Base-by-base conservation (phyloP, 2,329 filamentous ascomycete species). In the Beauveria brongniartii region DNA sequence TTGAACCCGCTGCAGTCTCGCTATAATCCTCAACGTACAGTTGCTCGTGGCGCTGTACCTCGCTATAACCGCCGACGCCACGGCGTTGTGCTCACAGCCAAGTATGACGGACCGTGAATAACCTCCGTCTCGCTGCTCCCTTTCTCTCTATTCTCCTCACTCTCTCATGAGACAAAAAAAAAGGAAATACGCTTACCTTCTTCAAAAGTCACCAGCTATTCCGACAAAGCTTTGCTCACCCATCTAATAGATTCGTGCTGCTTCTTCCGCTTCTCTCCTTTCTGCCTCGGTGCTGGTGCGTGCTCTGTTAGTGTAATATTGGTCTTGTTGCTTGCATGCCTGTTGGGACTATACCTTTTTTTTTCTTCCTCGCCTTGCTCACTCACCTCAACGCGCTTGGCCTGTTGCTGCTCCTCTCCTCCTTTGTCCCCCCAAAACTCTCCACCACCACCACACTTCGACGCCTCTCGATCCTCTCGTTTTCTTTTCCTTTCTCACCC, bases 381-480 rank as follows among this genome's bases (percentile, higher is more conserved):
- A 24, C 41, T 18, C 53, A 34, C 41, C 41, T 37, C 37, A 59
- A 59, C 47, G 47, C 47, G 47, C 47, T n/a, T 30, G 34, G 22
- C 55, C 30, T 16, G 16, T n/a, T 34, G 34, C 30, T 16, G 37
- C 47, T 59, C 37, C 51, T 61, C 58, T 50, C 24, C 24, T 55
- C 51, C 58, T 60, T 60, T 60, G 58, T 60, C 58, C 58, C 24
- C 58, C 58, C 43, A 7, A 30, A 55, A 48, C 51, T 61, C 58
- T 61, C 58, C 51, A 54, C 58, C 58, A 52, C 46, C 56, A 61
- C 43, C 44, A 41, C 48, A 26, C 51, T 14, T 55, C 20, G 51
- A 50, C 51, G n/a, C 58, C 43, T 55, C 51, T 60, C 22, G 51
- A 61, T 24, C 51, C 51, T 61, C 51, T 61, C 58, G 48, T 61